These are phyloP conservation scores for Lindgomyces ingoldianus DNA, from an alignment of 495 filamentous ascomycete genomes.

Conservation along the genomic window DNA sequence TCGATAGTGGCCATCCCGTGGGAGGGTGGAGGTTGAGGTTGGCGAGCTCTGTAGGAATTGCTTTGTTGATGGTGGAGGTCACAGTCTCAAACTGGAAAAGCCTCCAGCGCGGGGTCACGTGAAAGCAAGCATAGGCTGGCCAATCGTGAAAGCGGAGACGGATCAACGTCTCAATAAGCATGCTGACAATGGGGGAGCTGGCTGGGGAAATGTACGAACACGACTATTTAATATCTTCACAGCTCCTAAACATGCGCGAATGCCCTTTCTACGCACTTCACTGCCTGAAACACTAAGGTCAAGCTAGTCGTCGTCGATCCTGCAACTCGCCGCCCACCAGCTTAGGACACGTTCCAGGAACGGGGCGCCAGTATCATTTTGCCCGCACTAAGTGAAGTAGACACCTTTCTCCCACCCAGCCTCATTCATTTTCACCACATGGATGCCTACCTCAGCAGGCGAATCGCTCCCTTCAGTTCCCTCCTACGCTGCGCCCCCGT, in stretches of 20 bases:
- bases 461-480: constrained; percentile 34
- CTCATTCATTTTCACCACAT: constrained; percentile 33
- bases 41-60: neutral
- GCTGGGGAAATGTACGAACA: neutral
- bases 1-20: constrained; percentile 23
- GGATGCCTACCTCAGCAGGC: constrained; percentile 43
- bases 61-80: neutral
- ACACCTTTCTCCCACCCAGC: constrained; percentile 22
- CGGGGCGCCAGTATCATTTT: constrained; percentile 20
- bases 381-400: constrained; percentile 24
- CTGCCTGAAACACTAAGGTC: neutral
- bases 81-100: neutral
- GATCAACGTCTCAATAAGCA: neutral
- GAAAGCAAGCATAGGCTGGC: neutral
- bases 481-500: constrained; percentile 32
- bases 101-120: constrained; percentile 12
- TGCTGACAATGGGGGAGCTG: neutral
- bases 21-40: neutral
- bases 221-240: neutral
- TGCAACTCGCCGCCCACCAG: neutral
- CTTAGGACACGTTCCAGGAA: constrained; percentile 35
- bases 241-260: neutral
- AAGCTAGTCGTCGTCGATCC: neutral
- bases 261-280: too few species aligned
- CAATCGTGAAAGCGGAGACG: neutral